Evolutionary conservation across 192 early-diverging fungal species (phyloP), one percentile per base, ranked within the genome.

Genomic region (Anaeromyces robustus): DNA sequence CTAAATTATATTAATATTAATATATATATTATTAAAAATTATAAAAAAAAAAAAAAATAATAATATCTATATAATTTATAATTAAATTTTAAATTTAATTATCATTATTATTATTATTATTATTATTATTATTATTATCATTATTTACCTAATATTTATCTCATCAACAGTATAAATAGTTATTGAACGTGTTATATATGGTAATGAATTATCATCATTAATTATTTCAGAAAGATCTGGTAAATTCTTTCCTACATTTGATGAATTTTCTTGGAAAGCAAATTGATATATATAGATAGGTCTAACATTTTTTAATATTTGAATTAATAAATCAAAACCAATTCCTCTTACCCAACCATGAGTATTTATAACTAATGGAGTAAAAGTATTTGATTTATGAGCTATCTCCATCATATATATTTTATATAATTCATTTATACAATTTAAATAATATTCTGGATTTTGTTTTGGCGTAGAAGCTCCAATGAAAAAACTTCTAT

Each of bases 281-380:
- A 88, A 30, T 26, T 92, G 92, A 52, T 93, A 88, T 4, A 96
- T 88, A 84, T 92, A 86, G 30, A 92, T 92, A 19, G 96, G 95
- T 4, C 81, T 84, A 16, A 91, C 84, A 5, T 86, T 79, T 52
- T 87, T 83, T 29, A 95, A 86, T 19, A 95, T 83, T 31, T 92
- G 88, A 19, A 94, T 81, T 30, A 96, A 87, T 28, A 98, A 83
- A 82, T 96, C 93, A 78, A 95, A 92, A 16, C 96, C 96, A 82
- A 95, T 88, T 11, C 92, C 96, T 83, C 92, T 95, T 39, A 94
- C 86, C 96, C 96, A 99, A 0, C 97, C 97, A 81, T 95, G 93
- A 4, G 96, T 98, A 84, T 99, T 99, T 41, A 99, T 90, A 14
- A 99, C 90, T n/a, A 99, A 85, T 6, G 97, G 96, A 34, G 96